Base-by-base conservation (phyloP, 495 filamentous ascomycete genomes). In the Xylaria grammica region DNA sequence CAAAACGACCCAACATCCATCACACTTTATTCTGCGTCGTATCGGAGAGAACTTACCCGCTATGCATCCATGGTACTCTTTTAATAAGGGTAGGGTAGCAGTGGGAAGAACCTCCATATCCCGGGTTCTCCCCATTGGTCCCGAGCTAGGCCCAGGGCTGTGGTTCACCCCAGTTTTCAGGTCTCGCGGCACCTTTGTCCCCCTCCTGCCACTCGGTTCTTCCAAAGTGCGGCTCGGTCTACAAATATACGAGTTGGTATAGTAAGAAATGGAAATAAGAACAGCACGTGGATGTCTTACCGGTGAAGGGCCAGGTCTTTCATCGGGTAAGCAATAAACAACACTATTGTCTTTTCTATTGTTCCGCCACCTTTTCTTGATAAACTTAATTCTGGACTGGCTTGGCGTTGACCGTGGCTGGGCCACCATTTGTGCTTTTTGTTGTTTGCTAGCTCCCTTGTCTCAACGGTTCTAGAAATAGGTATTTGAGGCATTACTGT, bases 261-360 rank as follows among this genome's bases (percentile, higher is more conserved):
- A n/a, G 32, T 36, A 32, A 46, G 56, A 49, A 29, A 42, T 50
- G 22, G 3, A n/a, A 29, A 22, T 42, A 17, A 32, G 9, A 10
- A 22, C 36, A 32, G 22, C 38, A 42, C 34, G 45, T 53, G 38
- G 17, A 29, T 45, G 48, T 45, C 22, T 62, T 27, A 52, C 48
- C 60, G 60, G 60, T 62, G 60, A 62, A 36, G 26, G n/a, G 20
- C 24, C 49, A 22, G n/a, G n/a, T 32, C 24, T 32, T 36, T 32
- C 59, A 20, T 59, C 46, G 59, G 44, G 60, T 62, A 62, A 62
- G 48, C 60, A 52, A 53, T 45, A 62, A 50, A 45, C 26, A 42
- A 15, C 60, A 53, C 36, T 53, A 62, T 53, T 62, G 38, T 54
- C 27, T 42, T 62, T 62, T 62, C 27, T 62, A 53, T 62, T 62